Evolutionary conservation across 306 rosid genomes (phyloP).

Genomic region (Gastrolobium bilobum): DNA sequence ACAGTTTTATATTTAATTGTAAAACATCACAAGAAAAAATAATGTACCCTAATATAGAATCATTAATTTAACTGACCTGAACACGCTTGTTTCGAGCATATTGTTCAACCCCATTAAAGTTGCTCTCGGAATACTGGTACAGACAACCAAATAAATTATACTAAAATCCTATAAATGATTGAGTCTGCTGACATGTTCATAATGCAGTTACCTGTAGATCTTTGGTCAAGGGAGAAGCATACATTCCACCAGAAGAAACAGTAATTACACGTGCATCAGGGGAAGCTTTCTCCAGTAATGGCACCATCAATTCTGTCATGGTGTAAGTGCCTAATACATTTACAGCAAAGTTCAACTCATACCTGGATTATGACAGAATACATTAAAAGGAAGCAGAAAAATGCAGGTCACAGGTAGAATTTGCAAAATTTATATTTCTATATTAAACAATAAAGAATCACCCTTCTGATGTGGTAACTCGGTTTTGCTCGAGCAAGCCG

Average conservation of each 20-base stretch:
- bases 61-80: constrained; percentile 71
- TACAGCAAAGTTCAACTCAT: constrained; percentile 83
- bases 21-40: background rate
- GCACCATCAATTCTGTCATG: constrained; percentile 79
- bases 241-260: constrained; percentile 98
- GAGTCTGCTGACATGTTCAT: constrained; percentile 13
- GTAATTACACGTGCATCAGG: constrained; percentile 94
- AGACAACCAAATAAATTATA: constrained; percentile 36
- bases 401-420: constrained; percentile 10
- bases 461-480: constrained; percentile 91
- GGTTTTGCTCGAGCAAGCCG: constrained; percentile 77
- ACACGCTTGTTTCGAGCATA: constrained; percentile 89
- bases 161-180: background rate
- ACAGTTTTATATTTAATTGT: background rate
- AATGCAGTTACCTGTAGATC: constrained; percentile 76
- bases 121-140: constrained; percentile 65
- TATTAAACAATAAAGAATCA: constrained; percentile 45
- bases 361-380: constrained; percentile 60
- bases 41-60: constrained; percentile 9
- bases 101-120: constrained; percentile 76
- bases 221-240: constrained; percentile 73
- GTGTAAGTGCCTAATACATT: constrained; percentile 84
- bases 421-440: background rate
- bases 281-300: constrained; percentile 86
- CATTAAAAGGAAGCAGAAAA: constrained; percentile 19